phyloP scores from a whole-genome alignment of 768 basidiomycete genomes.

The Tremella yokohamensis region DNA sequence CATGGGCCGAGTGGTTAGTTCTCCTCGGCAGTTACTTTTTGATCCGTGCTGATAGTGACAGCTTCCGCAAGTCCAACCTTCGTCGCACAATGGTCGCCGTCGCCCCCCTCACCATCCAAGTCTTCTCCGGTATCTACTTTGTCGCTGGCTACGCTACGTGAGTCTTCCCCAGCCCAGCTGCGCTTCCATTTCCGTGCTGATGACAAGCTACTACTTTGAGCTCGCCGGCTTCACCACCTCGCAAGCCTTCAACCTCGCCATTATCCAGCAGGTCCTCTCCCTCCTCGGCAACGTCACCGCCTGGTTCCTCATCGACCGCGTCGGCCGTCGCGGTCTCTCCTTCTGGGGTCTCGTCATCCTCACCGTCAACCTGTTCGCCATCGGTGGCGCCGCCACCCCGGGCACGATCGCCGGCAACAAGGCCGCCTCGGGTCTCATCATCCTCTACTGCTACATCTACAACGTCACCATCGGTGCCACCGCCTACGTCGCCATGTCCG shows the following conservation, averaged over 20 bases:
- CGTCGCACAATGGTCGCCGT: constrained; percentile 19
- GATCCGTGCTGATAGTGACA: constrained; percentile 1
- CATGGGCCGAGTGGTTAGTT: constrained; percentile 1
- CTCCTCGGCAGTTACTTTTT: not conserved
- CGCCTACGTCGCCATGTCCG: constrained; percentile 27
- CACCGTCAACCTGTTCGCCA: constrained; percentile 30
- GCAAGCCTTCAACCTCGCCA: constrained; percentile 7
- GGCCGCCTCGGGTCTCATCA: constrained; percentile 34
- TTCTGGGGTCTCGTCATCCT: constrained; percentile 40
- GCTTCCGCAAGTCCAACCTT: constrained; percentile 17
- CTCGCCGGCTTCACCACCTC: constrained; percentile 10
- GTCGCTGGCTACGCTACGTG: constrained; percentile 17
- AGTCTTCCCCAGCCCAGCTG: constrained; percentile 14
- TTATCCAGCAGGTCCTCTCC: constrained; percentile 10
- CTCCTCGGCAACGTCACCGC: constrained; percentile 2
- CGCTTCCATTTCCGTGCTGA: constrained; percentile 10
- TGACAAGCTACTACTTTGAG: constrained; percentile 12
- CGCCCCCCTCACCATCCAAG: constrained; percentile 17
- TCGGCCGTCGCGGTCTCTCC: constrained; percentile 41
- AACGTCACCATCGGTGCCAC: constrained; percentile 33
- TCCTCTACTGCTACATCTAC: constrained; percentile 27
- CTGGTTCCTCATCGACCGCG: constrained; percentile 40
- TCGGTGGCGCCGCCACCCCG: constrained; percentile 39
- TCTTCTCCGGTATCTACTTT: constrained; percentile 20
- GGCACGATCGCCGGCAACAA: constrained; percentile 27